Conservation (phyloP, 139 green algal genomes). For the Diplosphaera chodatii region DNA sequence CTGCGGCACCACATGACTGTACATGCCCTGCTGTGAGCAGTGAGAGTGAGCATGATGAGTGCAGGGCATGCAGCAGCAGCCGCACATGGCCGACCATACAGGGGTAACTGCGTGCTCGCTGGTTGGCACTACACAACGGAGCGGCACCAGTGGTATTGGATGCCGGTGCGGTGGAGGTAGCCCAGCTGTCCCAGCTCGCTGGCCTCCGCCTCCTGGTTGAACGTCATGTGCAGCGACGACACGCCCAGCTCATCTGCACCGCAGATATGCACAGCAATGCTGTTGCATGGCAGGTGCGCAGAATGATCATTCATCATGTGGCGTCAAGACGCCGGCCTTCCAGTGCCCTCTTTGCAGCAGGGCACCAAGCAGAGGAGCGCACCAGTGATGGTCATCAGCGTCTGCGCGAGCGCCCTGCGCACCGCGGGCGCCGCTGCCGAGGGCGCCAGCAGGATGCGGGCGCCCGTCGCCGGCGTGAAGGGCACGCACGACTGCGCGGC, state of each 20-base stretch:
- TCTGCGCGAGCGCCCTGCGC: conserved; percentile 29
- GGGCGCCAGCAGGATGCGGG: conserved; percentile 41
- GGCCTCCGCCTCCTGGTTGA: conserved; percentile 66
- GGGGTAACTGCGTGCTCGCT: too few species aligned
- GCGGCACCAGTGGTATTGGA: conserved; percentile 46
- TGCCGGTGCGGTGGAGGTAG: conserved; percentile 61
- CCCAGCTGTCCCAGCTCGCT: conserved; percentile 43
- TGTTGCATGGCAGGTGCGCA: too few species aligned
- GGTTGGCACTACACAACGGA: neutral
- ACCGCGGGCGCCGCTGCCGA: conserved; percentile 20
- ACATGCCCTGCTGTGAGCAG: too few species aligned
- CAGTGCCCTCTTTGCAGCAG: too few species aligned
- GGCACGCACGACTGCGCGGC: conserved; percentile 59
- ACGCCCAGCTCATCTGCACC: conserved; percentile 44
- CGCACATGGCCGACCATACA: too few species aligned
- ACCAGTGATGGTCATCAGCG: conserved; percentile 33
- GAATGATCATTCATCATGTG: too few species aligned
- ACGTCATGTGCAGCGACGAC: conserved; percentile 79
- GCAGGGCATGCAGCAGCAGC: too few species aligned
- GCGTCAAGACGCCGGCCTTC: too few species aligned
- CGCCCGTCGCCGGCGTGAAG: conserved; percentile 81
- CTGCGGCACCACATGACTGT: neutral
- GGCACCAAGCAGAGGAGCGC: too few species aligned
- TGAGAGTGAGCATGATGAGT: too few species aligned
- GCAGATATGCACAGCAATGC: too few species aligned